Conservation (phyloP, 2,329 filamentous ascomycete genomes). For the Fonsecaea nubica region DNA sequence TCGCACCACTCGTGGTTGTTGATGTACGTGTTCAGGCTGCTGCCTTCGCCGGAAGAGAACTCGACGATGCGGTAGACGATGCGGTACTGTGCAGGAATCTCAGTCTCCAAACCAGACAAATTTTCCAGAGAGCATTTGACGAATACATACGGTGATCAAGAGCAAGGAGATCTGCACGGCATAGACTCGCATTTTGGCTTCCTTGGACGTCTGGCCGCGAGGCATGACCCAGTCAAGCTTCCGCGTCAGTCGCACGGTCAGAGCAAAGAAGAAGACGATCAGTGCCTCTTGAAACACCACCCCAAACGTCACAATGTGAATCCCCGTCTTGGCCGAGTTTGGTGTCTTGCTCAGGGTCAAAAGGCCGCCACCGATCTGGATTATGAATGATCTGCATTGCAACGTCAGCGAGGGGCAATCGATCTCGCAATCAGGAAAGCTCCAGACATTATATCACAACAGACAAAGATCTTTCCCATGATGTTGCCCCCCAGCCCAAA, state of each 20-base stretch:
- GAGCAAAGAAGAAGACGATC: slow-evolving; percentile 55
- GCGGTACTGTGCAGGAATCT: slow-evolving; percentile 42
- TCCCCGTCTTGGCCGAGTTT: slow-evolving; percentile 1
- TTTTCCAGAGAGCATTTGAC: not conserved
- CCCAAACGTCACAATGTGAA: slow-evolving; percentile 40
- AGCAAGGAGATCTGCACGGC: slow-evolving; percentile 60
- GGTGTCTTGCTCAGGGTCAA: slow-evolving; percentile 6
- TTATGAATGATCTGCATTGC: slow-evolving; percentile 31
- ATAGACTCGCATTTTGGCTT: slow-evolving; percentile 48
- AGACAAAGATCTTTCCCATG: slow-evolving; percentile 49
- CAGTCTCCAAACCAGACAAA: not conserved
- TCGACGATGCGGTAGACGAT: slow-evolving; percentile 65
- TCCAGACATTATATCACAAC: slow-evolving; percentile 43
- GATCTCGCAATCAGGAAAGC: not conserved
- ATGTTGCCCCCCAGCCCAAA: slow-evolving; percentile 46
- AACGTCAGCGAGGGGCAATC: slow-evolving; percentile 34
- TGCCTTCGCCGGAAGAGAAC: slow-evolving; percentile 58
- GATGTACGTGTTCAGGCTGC: slow-evolving; percentile 44
- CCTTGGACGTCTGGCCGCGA: slow-evolving; percentile 44
- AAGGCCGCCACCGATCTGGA: slow-evolving; percentile 19
- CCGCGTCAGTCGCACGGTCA: slow-evolving; percentile 58
- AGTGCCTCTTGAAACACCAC: slow-evolving; percentile 60
- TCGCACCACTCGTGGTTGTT: slow-evolving; percentile 48
- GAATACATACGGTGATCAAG: slow-evolving; percentile 53
- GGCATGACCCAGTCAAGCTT: slow-evolving; percentile 46